These are phyloP conservation scores for Capsicum chinense DNA, from an alignment of 257 asterid genomes.

Conservation along the genomic window DNA sequence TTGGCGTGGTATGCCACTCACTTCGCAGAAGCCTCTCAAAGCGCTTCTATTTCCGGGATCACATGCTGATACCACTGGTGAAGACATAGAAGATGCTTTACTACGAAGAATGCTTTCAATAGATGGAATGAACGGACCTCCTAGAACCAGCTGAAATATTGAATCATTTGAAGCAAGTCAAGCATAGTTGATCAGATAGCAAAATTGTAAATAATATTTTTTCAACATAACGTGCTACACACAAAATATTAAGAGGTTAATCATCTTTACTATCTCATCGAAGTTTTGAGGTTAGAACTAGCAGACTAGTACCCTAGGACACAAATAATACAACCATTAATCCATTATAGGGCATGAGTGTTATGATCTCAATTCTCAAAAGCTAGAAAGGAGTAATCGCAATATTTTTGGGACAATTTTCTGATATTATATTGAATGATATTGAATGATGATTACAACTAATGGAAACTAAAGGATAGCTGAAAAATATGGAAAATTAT, in stretches of 20 bases:
- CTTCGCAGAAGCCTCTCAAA: conserved; percentile 57
- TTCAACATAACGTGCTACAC: conserved; percentile 12
- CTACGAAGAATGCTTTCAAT: conserved; percentile 78
- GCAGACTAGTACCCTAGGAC: not conserved
- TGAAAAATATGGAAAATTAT: too few species aligned
- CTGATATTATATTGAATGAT: too few species aligned
- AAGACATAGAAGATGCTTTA: conserved; percentile 65
- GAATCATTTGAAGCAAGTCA: conserved; percentile 36
- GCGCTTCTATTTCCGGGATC: conserved; percentile 76
- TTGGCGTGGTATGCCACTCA: conserved; percentile 58
- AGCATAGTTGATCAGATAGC: conserved; percentile 20
- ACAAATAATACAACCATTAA: not conserved
- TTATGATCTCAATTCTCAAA: too few species aligned
- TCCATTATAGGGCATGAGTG: not conserved
- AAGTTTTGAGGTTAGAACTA: conserved; percentile 2
- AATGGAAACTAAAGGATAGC: too few species aligned
- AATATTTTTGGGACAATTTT: too few species aligned
- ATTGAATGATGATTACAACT: too few species aligned
- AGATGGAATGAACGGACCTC: conserved; percentile 91
- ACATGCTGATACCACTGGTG: conserved; percentile 83
- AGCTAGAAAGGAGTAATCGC: too few species aligned
- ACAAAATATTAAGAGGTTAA: not conserved
- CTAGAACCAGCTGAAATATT: conserved; percentile 75
- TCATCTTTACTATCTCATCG: not conserved
- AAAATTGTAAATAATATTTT: not conserved